Base-by-base conservation (phyloP, 495 filamentous ascomycete genomes). In the Penicillium crystallinum region DNA sequence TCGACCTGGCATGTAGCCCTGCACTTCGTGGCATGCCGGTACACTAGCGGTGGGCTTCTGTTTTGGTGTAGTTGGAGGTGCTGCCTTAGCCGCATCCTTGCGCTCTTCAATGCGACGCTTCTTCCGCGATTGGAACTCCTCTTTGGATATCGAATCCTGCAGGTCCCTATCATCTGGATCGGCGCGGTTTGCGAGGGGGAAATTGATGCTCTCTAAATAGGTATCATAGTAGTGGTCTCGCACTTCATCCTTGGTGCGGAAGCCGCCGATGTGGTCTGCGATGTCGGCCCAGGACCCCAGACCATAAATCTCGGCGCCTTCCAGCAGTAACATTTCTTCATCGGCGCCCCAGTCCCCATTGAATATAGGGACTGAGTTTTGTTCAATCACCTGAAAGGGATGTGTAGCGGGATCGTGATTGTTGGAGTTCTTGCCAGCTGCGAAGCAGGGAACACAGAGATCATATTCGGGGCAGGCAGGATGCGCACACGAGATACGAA, bases 231-330 rank as follows among this genome's bases (percentile, higher is more conserved):
- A 99, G 59, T 99, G 93, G 50, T 95, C 85, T 27, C 88, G 79
- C 17, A 97, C 95, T 64, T 99, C 93, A 54, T 97, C 92, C 66
- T 96, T 99, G 51, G 81, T 83, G 38, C 93, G 85, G 58, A 87
- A 97, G 15, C 93, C 93, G 14, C 93, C 93, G 52, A 99, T 97
- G 65, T 99, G 93, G 62, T 99, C 91, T 30, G 93, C 91, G 46
- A 99, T 91, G 63, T 99, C 93, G 18, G 90, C 90, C 93, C 93
- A 99, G 5, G 91, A 96, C 6, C 93, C 93, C 40, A 99, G 74
- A 0, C 93, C 93, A 65, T 99, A 99, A 51, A 88, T 95, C 66
- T 99, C 95, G n/a, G 90, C 89, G 14, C 93, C 93, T 69, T 99
- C 95, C 19, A 99, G 72, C 35, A 99, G 74, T 8, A 96, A 70